Conservation (phyloP, 345 rosid species). For the Bruguiera parviflora region DNA sequence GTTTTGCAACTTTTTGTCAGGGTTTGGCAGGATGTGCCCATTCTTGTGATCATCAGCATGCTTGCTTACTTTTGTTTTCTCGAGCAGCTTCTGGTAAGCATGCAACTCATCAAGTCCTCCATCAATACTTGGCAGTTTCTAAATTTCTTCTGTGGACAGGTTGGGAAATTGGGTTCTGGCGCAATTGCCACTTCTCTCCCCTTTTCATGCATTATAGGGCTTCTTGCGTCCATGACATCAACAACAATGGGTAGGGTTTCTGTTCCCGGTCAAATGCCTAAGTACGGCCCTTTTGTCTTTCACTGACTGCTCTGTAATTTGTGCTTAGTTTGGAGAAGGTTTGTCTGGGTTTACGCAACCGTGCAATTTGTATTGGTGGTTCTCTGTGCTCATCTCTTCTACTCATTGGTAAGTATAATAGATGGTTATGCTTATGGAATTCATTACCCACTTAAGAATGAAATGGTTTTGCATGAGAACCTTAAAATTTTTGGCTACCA, state of each 20-base stretch:
- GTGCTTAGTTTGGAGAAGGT: slow-evolving; percentile 53
- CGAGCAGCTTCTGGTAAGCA: slow-evolving; percentile 88
- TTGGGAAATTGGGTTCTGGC: slow-evolving; percentile 67
- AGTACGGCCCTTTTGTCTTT: background rate
- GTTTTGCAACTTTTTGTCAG: slow-evolving; percentile 35
- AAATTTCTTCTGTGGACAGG: slow-evolving; percentile 38
- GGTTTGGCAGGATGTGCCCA: slow-evolving; percentile 95
- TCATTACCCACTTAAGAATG: background rate
- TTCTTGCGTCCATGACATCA: slow-evolving; percentile 91
- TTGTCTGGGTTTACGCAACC: slow-evolving; percentile 69
- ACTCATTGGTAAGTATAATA: slow-evolving; percentile 52
- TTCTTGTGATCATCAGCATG: slow-evolving; percentile 92
- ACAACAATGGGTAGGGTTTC: slow-evolving; percentile 77
- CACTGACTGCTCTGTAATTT: slow-evolving; percentile 10
- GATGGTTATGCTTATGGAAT: background rate
- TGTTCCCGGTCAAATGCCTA: background rate
- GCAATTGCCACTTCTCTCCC: slow-evolving; percentile 94
- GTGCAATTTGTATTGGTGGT: slow-evolving; percentile 67
- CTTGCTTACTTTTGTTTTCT: slow-evolving; percentile 96
- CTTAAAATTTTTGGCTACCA: too few relatives aligned
- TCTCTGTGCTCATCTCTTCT: slow-evolving; percentile 70
- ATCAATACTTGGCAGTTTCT: slow-evolving; percentile 4
- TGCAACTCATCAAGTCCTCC: background rate
- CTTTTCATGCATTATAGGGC: slow-evolving; percentile 83
- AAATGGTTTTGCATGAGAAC: background rate